Conservation (phyloP, 2,329 filamentous ascomycete genomes). For the Aspergillus luchuensis region DNA sequence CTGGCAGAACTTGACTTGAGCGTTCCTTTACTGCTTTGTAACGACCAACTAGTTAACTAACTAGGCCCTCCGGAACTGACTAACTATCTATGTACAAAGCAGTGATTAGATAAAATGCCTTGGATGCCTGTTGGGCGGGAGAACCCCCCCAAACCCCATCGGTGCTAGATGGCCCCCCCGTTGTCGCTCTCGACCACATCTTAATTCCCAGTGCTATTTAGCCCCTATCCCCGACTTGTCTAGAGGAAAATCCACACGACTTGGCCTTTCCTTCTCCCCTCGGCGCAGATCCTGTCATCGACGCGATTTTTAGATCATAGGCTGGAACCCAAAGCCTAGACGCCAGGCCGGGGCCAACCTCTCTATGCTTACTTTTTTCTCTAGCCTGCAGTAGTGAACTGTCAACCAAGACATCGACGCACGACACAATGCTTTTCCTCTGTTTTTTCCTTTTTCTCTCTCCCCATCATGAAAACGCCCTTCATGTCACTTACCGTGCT, state of each 20-base stretch:
- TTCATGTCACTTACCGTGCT: background rate
- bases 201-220: too few relatives aligned
- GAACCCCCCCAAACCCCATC: too few relatives aligned
- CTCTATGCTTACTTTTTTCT: slow-evolving; percentile 3
- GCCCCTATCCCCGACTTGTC: background rate
- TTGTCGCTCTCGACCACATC: too few relatives aligned
- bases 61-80: background rate
- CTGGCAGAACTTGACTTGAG: background rate
- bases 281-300: background rate
- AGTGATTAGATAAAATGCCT: too few relatives aligned
- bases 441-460: too few relatives aligned
- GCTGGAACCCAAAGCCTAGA: background rate
- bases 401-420: slow-evolving; percentile 1
- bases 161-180: too few relatives aligned
- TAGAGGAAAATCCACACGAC: background rate
- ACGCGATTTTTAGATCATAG: background rate
- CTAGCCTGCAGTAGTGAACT: slow-evolving; percentile 3
- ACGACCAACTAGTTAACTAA: too few relatives aligned
- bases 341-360: background rate
- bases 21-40: background rate
- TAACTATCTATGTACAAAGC: background rate
- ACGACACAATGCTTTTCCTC: background rate
- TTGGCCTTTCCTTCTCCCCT: background rate
- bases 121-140: too few relatives aligned
- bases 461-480: too few relatives aligned